Conservation (phyloP, 2,329 filamentous ascomycete genomes). For the Talaromyces islandicus region DNA sequence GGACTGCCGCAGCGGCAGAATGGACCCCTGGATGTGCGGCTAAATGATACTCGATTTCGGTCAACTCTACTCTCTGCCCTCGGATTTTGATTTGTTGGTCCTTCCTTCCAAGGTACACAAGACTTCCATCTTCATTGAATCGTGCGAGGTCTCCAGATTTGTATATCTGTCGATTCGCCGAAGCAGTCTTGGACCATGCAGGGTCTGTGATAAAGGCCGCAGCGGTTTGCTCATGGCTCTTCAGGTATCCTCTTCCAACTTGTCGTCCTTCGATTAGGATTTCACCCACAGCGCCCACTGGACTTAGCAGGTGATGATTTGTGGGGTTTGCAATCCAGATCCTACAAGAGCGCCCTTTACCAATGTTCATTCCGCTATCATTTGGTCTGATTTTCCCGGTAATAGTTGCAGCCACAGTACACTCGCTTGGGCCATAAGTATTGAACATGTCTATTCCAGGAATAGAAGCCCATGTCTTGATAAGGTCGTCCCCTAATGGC, state of each 20-base stretch:
- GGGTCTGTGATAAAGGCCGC: not conserved
- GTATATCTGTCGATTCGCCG: not conserved
- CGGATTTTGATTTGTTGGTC: conserved; percentile 36
- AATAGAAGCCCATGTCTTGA: not conserved
- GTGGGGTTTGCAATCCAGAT: conserved; percentile 35
- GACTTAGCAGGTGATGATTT: conserved; percentile 31
- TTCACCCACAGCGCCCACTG: conserved; percentile 44
- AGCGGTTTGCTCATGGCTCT: not conserved
- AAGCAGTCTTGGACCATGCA: not conserved
- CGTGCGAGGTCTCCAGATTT: not conserved
- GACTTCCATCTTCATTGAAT: not conserved
- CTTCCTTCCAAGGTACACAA: conserved; percentile 19
- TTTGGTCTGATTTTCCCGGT: not conserved
- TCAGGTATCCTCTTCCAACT: not conserved
- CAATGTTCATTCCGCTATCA: not conserved
- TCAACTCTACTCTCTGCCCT: conserved; percentile 38
- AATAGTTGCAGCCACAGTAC: not conserved
- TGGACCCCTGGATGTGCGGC: not conserved
- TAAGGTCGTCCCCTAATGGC: not conserved
- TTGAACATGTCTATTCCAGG: not conserved
- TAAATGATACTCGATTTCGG: conserved; percentile 31
- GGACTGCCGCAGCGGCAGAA: not conserved
- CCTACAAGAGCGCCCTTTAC: conserved; percentile 14
- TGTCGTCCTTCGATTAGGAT: conserved; percentile 38
- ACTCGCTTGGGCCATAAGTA: not conserved